phyloP scores from a whole-genome alignment of 208 protist species.

The Leptomonas pyrrhocoris region DNA sequence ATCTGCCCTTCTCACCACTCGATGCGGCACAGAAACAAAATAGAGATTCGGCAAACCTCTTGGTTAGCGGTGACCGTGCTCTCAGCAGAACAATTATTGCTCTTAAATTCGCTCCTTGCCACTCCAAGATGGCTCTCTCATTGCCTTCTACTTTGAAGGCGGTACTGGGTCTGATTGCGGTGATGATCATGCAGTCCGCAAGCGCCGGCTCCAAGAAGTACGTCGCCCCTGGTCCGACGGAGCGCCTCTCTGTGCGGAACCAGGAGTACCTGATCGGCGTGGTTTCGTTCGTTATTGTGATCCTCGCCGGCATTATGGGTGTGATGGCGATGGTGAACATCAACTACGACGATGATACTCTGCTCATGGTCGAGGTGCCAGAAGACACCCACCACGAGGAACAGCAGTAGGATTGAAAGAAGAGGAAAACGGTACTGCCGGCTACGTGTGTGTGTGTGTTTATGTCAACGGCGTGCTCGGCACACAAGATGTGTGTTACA shows the following conservation, averaged over 20 bases:
- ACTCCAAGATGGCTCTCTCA: neutral
- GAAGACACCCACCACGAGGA: constrained; percentile 57
- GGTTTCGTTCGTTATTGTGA: constrained; percentile 57
- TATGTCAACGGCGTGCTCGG: no score
- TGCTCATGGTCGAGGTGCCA: constrained; percentile 89
- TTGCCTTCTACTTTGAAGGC: neutral
- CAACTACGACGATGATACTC: constrained; percentile 83
- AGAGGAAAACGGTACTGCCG: no score
- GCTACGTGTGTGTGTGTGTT: no score
- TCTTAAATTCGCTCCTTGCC: no score
- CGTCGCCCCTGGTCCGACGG: constrained; percentile 47
- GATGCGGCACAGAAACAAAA: no score
- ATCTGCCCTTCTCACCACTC: no score
- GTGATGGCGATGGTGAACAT: constrained; percentile 72
- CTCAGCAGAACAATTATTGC: no score
- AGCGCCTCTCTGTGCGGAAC: constrained; percentile 43
- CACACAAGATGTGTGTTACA: no score
- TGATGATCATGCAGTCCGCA: constrained; percentile 2
- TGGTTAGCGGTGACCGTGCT: no score
- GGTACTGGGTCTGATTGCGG: neutral
- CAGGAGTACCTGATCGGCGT: constrained; percentile 86
- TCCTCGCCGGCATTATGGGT: constrained; percentile 59
- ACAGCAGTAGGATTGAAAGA: constrained; percentile 16
- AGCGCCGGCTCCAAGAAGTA: constrained; percentile 34
- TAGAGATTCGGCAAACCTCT: no score